Conservation (phyloP, 768 basidiomycete genomes). For the Pleurotus eryngii region DNA sequence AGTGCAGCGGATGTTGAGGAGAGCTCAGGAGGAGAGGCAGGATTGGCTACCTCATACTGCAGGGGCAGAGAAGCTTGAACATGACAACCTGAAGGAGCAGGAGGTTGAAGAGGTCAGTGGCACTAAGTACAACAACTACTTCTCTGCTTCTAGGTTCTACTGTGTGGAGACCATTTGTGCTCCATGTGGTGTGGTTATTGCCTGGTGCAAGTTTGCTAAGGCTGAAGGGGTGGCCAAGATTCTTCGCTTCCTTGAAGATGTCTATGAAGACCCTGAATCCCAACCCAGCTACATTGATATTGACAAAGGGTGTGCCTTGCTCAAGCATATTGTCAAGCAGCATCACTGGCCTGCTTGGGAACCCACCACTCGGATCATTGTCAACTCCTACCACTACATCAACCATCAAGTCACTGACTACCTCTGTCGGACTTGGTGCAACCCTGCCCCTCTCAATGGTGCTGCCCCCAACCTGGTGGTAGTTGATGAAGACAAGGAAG, state of each 20-base stretch:
- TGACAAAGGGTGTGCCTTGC: conserved; percentile 22
- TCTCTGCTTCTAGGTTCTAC: conserved; percentile 13
- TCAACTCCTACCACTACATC: conserved; percentile 21
- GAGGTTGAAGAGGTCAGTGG: conserved; percentile 11
- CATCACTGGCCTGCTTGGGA: conserved; percentile 11
- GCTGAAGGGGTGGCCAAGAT: conserved; percentile 23
- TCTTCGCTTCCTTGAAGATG: conserved; percentile 14
- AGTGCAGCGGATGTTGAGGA: neutral
- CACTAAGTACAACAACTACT: conserved; percentile 23
- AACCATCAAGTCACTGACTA: conserved; percentile 23
- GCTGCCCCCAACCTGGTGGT: conserved; percentile 25
- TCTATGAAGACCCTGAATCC: conserved; percentile 16
- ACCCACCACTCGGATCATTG: conserved; percentile 17
- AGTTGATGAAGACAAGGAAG: conserved; percentile 18
- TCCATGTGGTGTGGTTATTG: conserved; percentile 23
- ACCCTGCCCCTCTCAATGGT: conserved; percentile 26
- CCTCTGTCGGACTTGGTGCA: conserved; percentile 27
- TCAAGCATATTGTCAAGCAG: conserved; percentile 7
- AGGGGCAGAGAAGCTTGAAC: conserved; percentile 12
- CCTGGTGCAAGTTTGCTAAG: conserved; percentile 26
- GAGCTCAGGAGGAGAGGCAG: conserved; percentile 1
- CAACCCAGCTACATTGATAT: conserved; percentile 21
- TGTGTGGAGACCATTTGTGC: conserved; percentile 10
- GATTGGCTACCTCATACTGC: neutral
- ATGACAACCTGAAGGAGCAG: neutral